A percentile compares a stretch with the other conserved stretches of the same genome.
Conservation (phyloP, 805 yeast species). For the Candida jianshihensis region DNA sequence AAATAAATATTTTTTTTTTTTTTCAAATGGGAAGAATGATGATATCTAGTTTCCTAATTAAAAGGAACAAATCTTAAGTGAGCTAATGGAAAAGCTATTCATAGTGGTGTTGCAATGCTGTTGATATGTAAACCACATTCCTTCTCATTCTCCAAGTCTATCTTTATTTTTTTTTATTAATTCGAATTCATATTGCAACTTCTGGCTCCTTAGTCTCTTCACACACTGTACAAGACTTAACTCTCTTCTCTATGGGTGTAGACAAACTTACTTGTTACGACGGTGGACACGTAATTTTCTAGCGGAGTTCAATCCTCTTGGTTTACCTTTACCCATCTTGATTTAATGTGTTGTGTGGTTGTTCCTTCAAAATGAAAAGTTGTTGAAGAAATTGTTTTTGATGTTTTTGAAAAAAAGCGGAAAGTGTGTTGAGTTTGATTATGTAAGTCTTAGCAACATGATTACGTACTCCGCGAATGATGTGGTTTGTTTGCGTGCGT, state of each 20-base stretch:
- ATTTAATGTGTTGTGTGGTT: slow-evolving; percentile 15
- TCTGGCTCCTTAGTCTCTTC: no score
- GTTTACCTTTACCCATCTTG: slow-evolving; percentile 98
- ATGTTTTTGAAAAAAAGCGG: not conserved
- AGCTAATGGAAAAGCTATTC: no score
- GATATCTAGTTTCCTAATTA: no score
- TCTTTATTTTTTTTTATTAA: slow-evolving; percentile 1
- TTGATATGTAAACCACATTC: no score
- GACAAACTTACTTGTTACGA: slow-evolving; percentile 82
- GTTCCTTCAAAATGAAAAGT: slow-evolving; percentile 5
- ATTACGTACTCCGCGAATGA: slow-evolving; percentile 1
- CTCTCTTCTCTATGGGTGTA: no score
- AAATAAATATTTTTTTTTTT: no score
- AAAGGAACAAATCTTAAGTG: no score
- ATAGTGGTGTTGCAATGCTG: not conserved
- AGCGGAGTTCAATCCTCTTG: slow-evolving; percentile 99
- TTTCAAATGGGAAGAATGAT: not conserved
- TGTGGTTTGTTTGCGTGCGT: slow-evolving; percentile 7
- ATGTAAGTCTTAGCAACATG: not conserved
- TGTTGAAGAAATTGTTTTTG: slow-evolving; percentile 3
- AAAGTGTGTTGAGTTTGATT: no score
- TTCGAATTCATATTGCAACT: no score
- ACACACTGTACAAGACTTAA: no score
- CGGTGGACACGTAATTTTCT: slow-evolving; percentile 99
- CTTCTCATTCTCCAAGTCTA: not conserved